A percentile compares a stretch with the other conserved stretches of the same genome.
Conservation (phyloP, 1,139 yeast species). For the Kluyveromyces sp. region DNA sequence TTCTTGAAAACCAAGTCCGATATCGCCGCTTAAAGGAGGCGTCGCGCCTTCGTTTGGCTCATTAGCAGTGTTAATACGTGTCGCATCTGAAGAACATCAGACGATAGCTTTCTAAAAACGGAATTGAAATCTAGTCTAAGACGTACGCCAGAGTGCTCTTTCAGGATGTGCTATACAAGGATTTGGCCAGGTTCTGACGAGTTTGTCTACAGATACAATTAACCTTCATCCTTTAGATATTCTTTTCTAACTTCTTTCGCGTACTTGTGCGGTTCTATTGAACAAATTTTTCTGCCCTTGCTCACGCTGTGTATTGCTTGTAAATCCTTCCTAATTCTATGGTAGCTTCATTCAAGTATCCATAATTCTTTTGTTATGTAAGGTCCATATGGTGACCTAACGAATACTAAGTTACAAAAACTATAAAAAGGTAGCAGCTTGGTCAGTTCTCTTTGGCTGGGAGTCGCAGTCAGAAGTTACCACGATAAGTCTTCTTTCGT, state of each 20-base stretch:
- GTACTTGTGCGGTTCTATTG: neutral
- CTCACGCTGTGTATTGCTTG: neutral
- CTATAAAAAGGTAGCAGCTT: neutral
- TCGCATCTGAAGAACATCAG: neutral
- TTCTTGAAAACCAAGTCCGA: slow-evolving; percentile 9
- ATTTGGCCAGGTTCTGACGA: neutral
- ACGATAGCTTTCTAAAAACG: neutral
- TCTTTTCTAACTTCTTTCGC: neutral
- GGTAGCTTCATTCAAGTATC: neutral
- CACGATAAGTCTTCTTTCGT: too few species aligned
- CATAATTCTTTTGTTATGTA: neutral
- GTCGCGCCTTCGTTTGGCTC: too few species aligned
- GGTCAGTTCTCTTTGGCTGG: neutral
- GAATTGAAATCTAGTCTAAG: neutral
- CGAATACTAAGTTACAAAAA: neutral
- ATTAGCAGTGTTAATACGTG: too few species aligned
- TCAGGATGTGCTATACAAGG: too few species aligned
- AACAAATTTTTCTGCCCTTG: neutral
- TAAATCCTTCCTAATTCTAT: neutral
- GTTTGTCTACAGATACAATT: neutral
- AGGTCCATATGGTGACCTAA: neutral
- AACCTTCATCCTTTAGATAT: neutral
- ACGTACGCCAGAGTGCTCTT: too few species aligned
- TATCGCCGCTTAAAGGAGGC: neutral
- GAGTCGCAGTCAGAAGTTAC: too few species aligned